Conservation (phyloP, 129 eudicot species). For the Mikania micrantha region DNA sequence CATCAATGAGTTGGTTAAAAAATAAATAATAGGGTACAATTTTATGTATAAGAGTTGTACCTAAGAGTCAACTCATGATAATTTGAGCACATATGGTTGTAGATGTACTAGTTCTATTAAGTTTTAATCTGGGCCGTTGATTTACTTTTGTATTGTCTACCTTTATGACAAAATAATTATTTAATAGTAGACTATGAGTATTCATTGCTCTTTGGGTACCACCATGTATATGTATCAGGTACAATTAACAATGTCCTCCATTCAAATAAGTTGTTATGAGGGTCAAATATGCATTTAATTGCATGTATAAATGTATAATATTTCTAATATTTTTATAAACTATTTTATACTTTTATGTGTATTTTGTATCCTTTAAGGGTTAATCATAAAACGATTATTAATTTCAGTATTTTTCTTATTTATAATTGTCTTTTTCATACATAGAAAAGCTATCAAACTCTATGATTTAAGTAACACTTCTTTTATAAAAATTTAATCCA, state of each 20-base stretch:
- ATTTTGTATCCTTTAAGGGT: neutral
- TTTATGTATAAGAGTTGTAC: conserved; percentile 11
- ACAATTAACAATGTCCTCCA: conserved; percentile 13
- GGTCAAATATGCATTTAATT: conserved; percentile 3
- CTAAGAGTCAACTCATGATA: conserved; percentile 24
- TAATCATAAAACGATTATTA: neutral
- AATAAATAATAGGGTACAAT: conserved; percentile 11
- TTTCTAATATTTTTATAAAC: neutral
- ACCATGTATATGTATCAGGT: conserved; percentile 22
- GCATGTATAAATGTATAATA: neutral
- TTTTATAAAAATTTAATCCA: too few relatives aligned
- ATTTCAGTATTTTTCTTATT: too few relatives aligned
- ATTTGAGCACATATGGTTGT: conserved; percentile 11
- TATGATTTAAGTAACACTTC: too few relatives aligned
- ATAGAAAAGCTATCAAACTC: too few relatives aligned
- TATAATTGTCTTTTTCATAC: too few relatives aligned
- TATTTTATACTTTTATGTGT: neutral
- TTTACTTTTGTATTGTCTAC: conserved; percentile 17
- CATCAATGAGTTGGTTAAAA: conserved; percentile 33
- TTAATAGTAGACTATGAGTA: conserved; percentile 29
- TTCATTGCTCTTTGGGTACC: conserved; percentile 36
- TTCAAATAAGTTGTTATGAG: neutral
- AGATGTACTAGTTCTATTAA: conserved; percentile 10
- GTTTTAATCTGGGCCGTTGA: conserved; percentile 22
- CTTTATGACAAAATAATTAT: conserved; percentile 19